Evolutionary conservation across 2,329 filamentous ascomycete species (phyloP), one percentile per base, ranked within the genome.

Genomic region (Helotiales sp.): DNA sequence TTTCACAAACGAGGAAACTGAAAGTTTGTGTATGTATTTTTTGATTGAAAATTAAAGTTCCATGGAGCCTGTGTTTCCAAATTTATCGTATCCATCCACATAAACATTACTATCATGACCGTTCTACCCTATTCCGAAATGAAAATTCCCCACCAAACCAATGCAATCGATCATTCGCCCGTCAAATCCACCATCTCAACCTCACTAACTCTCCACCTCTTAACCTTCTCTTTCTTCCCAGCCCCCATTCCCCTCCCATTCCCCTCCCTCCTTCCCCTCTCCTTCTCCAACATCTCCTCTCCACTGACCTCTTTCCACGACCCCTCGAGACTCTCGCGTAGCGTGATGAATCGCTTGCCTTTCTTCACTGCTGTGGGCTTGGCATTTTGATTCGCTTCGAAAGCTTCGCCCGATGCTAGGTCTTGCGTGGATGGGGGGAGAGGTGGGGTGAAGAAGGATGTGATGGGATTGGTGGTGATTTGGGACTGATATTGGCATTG

Each of bases 321-420:
- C 2, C 78, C 78, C 6, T 75, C 76, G 28, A 79, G 68, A 67
- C 76, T 78, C 13, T 78, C 75, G n/a, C 78, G 70, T 3, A 75
- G 66, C 34, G 76, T 67, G 6, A 77, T 73, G 49, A 69, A 75
- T 52, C 74, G 70, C 52, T 74, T 74, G 8, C 68, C 62, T 30
- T 65, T 71, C 43, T 55, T 66, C 4, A 15, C 55, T 8, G 52
- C 24, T 22, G 15, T 6, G 20, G 58, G 7, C 15, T 24, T 58
- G 10, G 30, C 17, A 26, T 34, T 3, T 24, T 30, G 24, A 24
- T 52, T 2, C 10, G 24, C 24, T 40, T 6, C 3, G 20, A 22
- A 6, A 2, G 37, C n/a, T n/a, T n/a, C n/a, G n/a, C n/a, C n/a
- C n/a, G 32, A n/a, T n/a, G 24, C 11, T 6, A 17, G 22, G 5